phyloP scores from a whole-genome alignment of 176 grass and related monocot species.

The Carex cristatella region DNA sequence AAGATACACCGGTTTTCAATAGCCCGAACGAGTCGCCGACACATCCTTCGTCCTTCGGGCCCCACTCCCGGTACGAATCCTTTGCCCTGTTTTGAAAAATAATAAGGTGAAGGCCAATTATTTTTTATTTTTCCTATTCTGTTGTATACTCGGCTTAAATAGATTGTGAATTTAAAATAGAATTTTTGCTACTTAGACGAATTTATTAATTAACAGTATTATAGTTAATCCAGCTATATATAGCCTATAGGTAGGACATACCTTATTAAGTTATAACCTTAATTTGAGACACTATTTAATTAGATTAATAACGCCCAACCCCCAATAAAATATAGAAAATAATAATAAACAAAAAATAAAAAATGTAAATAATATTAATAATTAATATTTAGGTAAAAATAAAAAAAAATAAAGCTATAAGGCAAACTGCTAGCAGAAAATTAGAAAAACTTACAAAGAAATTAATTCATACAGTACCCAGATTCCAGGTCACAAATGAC shows the following conservation, averaged over 20 bases:
- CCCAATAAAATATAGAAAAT: not conserved
- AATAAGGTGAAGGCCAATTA: not conserved
- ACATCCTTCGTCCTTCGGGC: constrained; percentile 75
- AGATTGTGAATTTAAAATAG: too few relatives aligned
- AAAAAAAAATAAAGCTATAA: not conserved
- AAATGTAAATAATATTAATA: not conserved
- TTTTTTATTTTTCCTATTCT: too few relatives aligned
- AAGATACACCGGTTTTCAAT: constrained; percentile 85
- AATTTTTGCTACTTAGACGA: too few relatives aligned
- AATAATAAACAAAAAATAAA: not conserved
- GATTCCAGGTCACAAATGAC: not conserved
- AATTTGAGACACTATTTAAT: too few relatives aligned
- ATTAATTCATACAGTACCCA: not conserved
- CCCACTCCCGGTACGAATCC: constrained; percentile 37
- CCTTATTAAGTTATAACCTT: too few relatives aligned
- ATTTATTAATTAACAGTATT: too few relatives aligned
- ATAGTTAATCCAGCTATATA: too few relatives aligned
- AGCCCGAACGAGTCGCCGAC: constrained; percentile 92
- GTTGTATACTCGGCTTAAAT: too few relatives aligned
- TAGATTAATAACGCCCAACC: too few relatives aligned
- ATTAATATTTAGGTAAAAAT: not conserved
- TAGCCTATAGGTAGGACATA: too few relatives aligned
- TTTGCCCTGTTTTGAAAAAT: not conserved
- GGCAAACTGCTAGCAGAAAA: not conserved
- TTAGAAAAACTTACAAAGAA: not conserved